Evolutionary conservation across 2,329 filamentous ascomycete species (phyloP).

Genomic region (Bretziella fagacearum): DNA sequence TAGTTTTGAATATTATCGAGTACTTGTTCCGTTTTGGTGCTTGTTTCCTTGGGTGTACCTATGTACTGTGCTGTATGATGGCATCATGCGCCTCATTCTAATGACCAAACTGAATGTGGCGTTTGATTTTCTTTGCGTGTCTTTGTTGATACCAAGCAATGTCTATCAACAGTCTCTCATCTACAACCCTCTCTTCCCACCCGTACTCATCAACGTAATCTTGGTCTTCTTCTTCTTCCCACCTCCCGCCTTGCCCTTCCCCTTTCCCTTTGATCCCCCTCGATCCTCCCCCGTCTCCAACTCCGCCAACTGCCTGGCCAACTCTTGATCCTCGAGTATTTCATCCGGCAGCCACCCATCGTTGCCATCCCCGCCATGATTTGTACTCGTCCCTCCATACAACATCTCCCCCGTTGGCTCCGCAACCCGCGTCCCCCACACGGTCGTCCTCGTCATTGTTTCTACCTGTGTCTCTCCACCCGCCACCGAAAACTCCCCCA

Average conservation of each 20-base stretch:
- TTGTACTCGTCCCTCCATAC: too few relatives aligned
- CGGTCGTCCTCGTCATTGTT: conserved; percentile 59
- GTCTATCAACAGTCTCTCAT: neutral
- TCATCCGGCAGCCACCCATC: conserved; percentile 83
- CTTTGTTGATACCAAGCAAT: neutral
- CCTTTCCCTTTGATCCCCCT: conserved; percentile 16
- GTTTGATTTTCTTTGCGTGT: too few relatives aligned
- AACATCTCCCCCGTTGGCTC: too few relatives aligned
- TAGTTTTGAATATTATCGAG: too few relatives aligned
- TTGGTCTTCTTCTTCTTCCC: conserved; percentile 3
- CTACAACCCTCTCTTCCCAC: conserved; percentile 8
- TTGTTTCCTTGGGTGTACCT: neutral
- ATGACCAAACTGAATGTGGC: too few relatives aligned
- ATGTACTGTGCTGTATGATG: too few relatives aligned
- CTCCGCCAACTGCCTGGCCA: conserved; percentile 42
- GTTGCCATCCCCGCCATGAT: conserved; percentile 28
- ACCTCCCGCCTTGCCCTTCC: conserved; percentile 13
- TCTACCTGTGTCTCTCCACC: conserved; percentile 51
- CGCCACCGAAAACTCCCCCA: conserved; percentile 11
- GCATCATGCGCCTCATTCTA: too few relatives aligned
- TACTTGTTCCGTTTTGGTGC: too few relatives aligned
- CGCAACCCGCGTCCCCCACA: conserved; percentile 91
- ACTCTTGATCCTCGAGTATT: conserved; percentile 44
- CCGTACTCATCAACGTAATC: conserved; percentile 14
- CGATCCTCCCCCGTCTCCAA: conserved; percentile 25